Evolutionary conservation across 179 eudicot genomes (phyloP).

Genomic region (Beta lomatogona): DNA sequence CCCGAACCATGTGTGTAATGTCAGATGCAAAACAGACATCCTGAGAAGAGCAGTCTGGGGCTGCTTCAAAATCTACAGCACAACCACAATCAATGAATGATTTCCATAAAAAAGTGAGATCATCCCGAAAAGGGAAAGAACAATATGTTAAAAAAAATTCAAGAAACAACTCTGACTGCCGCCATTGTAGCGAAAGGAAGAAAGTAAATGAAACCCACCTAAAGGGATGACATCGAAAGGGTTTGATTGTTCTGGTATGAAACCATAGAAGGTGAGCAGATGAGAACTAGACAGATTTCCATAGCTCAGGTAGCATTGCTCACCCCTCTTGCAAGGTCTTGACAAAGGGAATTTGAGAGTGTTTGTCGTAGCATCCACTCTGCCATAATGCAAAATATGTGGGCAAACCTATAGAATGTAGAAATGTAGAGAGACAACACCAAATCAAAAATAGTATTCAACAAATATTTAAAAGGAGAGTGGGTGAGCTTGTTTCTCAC

Average conservation of each 20-base stretch:
- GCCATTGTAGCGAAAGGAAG: not conserved
- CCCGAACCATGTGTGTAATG: conserved; percentile 80
- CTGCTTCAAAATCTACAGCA: conserved; percentile 54
- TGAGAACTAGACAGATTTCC: conserved; percentile 88
- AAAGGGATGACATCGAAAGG: conserved; percentile 81
- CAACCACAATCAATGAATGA: not conserved
- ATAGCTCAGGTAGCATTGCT: conserved; percentile 87
- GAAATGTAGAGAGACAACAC: conserved; percentile 42
- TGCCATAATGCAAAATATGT: conserved; percentile 80
- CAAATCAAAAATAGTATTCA: not conserved
- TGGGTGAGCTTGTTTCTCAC: conserved; percentile 1
- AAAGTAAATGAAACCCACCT: conserved; percentile 46
- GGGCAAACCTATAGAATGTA: conserved; percentile 73
- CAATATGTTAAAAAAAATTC: not conserved
- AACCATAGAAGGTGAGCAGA: conserved; percentile 89
- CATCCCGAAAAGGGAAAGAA: not conserved
- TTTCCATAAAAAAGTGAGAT: not conserved
- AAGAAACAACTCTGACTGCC: not conserved
- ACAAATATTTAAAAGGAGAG: not conserved
- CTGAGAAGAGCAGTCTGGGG: conserved; percentile 34
- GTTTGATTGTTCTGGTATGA: conserved; percentile 65
- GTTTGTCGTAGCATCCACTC: conserved; percentile 63
- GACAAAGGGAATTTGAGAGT: conserved; percentile 74
- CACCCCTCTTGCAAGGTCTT: conserved; percentile 80
- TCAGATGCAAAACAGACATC: conserved; percentile 33